phyloP scores from a whole-genome alignment of 176 grass and related monocot genomes.

The Bromus sterilis region DNA sequence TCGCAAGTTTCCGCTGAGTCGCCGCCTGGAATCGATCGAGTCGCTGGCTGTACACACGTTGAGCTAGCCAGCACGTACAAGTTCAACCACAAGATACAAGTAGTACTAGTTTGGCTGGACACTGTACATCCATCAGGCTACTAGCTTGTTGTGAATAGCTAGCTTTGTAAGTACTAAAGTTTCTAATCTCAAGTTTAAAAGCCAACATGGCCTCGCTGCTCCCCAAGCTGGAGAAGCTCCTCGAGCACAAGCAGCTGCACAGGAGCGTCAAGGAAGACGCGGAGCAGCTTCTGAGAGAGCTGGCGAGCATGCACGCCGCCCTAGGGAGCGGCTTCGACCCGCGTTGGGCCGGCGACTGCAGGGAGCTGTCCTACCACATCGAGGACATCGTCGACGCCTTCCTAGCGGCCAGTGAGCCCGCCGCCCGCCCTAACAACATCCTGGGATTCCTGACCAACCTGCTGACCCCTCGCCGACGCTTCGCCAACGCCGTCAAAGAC shows the following conservation, averaged over 20 bases:
- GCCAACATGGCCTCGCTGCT: neutral
- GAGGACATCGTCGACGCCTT: neutral
- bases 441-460: neutral
- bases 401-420: neutral
- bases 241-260: neutral
- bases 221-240: neutral
- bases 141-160: too few species aligned
- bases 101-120: too few species aligned
- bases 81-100: too few species aligned
- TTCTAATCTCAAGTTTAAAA: too few species aligned
- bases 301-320: neutral
- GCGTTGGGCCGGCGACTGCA: neutral
- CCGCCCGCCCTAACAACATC: neutral
- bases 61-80: too few species aligned
- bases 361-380: neutral
- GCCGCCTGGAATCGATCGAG: too few species aligned
- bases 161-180: too few species aligned
- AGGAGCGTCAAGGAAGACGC: neutral
- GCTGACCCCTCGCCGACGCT: neutral
- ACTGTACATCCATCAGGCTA: too few species aligned
- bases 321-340: neutral
- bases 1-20: too few species aligned
- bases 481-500: neutral
- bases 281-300: neutral
- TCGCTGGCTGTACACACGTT: too few species aligned